These are phyloP conservation scores for Dendrobium officinale DNA, from an alignment of 106 monocot genomes.

Conservation along the genomic window DNA sequence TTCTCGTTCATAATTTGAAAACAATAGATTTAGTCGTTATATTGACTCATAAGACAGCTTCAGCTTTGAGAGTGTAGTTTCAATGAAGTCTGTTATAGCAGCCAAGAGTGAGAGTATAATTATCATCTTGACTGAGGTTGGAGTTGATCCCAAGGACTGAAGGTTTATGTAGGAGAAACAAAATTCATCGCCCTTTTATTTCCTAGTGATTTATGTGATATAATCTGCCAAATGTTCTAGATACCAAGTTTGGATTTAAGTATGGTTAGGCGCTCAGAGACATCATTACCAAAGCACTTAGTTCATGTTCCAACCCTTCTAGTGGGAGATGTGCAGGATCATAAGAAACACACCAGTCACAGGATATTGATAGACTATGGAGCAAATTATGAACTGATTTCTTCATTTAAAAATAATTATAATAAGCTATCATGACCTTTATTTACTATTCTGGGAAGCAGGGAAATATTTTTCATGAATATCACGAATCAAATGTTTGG, in stretches of 20 bases:
- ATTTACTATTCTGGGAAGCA: neutral
- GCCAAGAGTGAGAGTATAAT: neutral
- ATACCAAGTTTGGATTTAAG: neutral
- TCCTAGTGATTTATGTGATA: neutral
- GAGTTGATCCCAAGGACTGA: neutral
- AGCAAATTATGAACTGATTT: neutral
- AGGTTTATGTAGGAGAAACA: neutral
- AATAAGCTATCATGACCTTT: neutral
- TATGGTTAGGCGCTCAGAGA: neutral
- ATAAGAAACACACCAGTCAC: neutral
- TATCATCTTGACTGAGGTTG: neutral
- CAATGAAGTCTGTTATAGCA: neutral
- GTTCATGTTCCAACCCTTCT: neutral
- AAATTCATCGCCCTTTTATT: neutral
- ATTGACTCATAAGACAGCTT: neutral
- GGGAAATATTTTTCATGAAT: neutral
- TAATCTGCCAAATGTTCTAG: neutral
- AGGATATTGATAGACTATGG: neutral
- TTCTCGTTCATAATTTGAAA: neutral
- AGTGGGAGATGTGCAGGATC: neutral
- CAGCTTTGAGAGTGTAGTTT: neutral
- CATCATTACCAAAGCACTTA: neutral
- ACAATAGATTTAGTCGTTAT: neutral
- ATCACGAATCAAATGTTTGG: neutral
- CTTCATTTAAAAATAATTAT: neutral